Conservation (phyloP, 495 filamentous ascomycete genomes). For the Extremus antarcticus region DNA sequence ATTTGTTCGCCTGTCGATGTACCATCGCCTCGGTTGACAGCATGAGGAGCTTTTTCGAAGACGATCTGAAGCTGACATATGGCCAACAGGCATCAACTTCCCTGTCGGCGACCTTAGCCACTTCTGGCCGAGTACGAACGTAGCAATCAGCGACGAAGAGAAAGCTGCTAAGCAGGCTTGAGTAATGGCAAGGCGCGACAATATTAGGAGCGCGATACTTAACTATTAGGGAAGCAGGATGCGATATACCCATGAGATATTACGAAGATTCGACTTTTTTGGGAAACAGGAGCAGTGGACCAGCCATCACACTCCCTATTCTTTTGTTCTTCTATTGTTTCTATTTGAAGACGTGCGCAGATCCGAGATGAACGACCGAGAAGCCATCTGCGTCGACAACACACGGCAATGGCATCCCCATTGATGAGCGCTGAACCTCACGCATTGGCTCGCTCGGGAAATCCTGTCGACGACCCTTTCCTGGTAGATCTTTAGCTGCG, state of each 20-base stretch:
- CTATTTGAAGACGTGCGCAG: not conserved
- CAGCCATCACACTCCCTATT: not conserved
- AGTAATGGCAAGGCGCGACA: not conserved
- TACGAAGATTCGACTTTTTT: not conserved
- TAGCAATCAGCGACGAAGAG: conserved; percentile 32
- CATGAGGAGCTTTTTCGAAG: not conserved
- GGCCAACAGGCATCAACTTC: conserved; percentile 32
- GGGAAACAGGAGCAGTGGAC: not conserved
- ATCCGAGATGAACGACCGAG: not conserved
- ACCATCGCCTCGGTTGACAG: too few relatives aligned
- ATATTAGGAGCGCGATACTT: not conserved
- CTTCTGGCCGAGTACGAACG: conserved; percentile 42
- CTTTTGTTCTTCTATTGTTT: too few relatives aligned
- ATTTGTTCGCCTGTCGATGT: not conserved
- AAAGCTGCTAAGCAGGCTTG: conserved; percentile 6
- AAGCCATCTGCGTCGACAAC: not conserved
- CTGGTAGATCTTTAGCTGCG: too few relatives aligned
- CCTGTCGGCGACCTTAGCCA: conserved; percentile 45
- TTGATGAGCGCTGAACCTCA: not conserved
- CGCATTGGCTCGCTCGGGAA: too few relatives aligned
- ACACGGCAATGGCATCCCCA: not conserved
- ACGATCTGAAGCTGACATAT: not conserved
- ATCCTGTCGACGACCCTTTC: too few relatives aligned
- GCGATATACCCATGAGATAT: not conserved
- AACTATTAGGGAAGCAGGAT: not conserved